A percentile compares a stretch with the other conserved stretches of the same genome.
Evolutionary conservation across 805 yeast species (phyloP).

Genomic region (Maudiozyma serrabonitensis): DNA sequence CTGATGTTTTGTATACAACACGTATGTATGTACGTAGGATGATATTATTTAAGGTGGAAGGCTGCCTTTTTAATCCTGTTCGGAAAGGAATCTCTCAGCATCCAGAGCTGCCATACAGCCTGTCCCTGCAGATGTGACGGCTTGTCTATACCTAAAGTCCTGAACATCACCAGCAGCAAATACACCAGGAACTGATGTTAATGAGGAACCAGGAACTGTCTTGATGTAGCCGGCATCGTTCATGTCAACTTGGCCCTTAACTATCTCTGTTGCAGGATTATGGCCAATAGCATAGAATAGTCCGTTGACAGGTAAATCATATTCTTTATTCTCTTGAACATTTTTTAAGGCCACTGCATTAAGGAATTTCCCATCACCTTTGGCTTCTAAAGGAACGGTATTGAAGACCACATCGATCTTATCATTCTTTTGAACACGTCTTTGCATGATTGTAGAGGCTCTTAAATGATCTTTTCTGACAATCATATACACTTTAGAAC

Average conservation of each 20-base stretch:
- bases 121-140: conserved; percentile 98
- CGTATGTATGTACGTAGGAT: background rate
- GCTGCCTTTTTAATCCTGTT: conserved; percentile 32
- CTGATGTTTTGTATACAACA: background rate
- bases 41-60: background rate
- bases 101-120: conserved; percentile 99
- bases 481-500: conserved; percentile 85
- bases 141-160: conserved; percentile 95
- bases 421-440: conserved; percentile 73
- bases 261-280: conserved; percentile 83
- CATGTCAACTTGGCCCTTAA: conserved; percentile 66
- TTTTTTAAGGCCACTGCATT: conserved; percentile 55
- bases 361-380: conserved; percentile 87
- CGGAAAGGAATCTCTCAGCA: conserved; percentile 75
- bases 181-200: conserved; percentile 80
- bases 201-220: conserved; percentile 83
- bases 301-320: conserved; percentile 74
- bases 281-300: conserved; percentile 98
- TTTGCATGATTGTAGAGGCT: conserved; percentile 96
- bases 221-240: conserved; percentile 83
- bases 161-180: conserved; percentile 99
- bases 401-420: conserved; percentile 87
- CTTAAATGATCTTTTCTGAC: conserved; percentile 92
- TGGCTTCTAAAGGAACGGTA: conserved; percentile 76
- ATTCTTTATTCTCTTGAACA: conserved; percentile 57